Evolutionary conservation across 2,329 filamentous ascomycete genomes (phyloP), one percentile per base, ranked within the genome.

Genomic region (Aureobasidium leucospermi): DNA sequence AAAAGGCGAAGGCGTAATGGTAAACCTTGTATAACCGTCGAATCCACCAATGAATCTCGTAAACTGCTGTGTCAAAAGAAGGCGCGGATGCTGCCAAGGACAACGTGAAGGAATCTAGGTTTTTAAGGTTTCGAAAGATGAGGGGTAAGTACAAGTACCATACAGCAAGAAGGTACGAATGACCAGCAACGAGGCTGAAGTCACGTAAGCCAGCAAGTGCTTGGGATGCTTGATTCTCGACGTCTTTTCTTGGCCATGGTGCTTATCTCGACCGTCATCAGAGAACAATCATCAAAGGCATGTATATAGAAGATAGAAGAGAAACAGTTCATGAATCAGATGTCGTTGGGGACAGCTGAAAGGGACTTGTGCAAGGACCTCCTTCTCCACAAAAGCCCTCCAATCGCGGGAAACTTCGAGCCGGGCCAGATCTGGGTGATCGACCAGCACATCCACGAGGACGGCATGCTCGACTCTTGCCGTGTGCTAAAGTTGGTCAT

Each of bases 71-170:
- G 46, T 49, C 46, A 49, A 31, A 36, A 41, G 15, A n/a, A 13
- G 8, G 36, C 23, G 36, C 48, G 48, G n/a, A 39, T 16, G 32
- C 15, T 41, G 48, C 48, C 48, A 52, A 52, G 48, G 13, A 41
- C 48, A 31, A 52, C 48, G 34, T 41, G 36, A 11, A 39, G 15
- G 36, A 23, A 39, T 52, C 48, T 41, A 13, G 48, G 41, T 29
- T 39, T 51, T 29, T 11, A 36, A 11, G 19, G 19, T 52, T 52
- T 29, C 7, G 8, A 29, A 6, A n/a, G 48, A 41, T 52, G 48
- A 52, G 48, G 48, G 48, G 48, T 52, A 52, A 29, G 48, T 15
- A 29, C 16, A 41, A 31, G 48, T 41, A 52, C 23, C 48, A 52
- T 31, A 11, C 36, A 28, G 48, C 36, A n/a, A 52, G 31, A 41